A percentile compares a stretch with the other conserved stretches of the same genome.
Evolutionary conservation across 345 rosid species (phyloP).

Genomic region (Abelmoschus esculentus): DNA sequence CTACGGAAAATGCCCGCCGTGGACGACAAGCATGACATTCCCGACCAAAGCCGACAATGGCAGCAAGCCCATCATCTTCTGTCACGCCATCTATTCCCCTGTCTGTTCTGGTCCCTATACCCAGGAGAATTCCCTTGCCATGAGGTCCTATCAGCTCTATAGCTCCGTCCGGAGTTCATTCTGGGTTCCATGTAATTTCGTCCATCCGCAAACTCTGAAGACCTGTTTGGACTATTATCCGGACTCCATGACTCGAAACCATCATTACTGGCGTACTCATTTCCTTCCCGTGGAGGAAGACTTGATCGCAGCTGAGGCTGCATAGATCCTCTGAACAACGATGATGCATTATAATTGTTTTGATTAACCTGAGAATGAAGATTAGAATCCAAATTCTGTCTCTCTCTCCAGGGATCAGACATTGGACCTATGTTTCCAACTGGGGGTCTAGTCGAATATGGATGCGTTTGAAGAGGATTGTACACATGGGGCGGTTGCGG

Average conservation of each 20-base stretch:
- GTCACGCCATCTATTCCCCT: constrained; percentile 48
- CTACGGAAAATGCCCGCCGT: not conserved
- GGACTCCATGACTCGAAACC: constrained; percentile 90
- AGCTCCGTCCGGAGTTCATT: constrained; percentile 20
- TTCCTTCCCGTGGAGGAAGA: constrained; percentile 31
- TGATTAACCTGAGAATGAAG: constrained; percentile 30
- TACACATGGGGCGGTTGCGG: constrained; percentile 9
- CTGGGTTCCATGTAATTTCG: constrained; percentile 27
- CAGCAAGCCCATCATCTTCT: constrained; percentile 14
- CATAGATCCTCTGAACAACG: not conserved
- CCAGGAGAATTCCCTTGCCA: constrained; percentile 41
- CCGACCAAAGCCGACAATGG: not conserved
- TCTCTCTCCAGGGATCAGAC: constrained; percentile 41
- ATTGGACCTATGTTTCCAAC: constrained; percentile 20
- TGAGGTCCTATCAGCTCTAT: constrained; percentile 27
- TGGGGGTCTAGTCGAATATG: constrained; percentile 21
- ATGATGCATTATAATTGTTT: constrained; percentile 24
- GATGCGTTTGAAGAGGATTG: not conserved
- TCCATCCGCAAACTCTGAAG: constrained; percentile 27
- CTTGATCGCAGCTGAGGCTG: constrained; percentile 30
- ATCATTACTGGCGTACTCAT: constrained; percentile 25
- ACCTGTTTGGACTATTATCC: constrained; percentile 59
- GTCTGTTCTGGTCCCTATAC: constrained; percentile 35
- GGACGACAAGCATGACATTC: not conserved
- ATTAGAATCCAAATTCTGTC: constrained; percentile 35